phyloP scores from a whole-genome alignment of 2,329 filamentous ascomycete species.

The Aspergillus persii region DNA sequence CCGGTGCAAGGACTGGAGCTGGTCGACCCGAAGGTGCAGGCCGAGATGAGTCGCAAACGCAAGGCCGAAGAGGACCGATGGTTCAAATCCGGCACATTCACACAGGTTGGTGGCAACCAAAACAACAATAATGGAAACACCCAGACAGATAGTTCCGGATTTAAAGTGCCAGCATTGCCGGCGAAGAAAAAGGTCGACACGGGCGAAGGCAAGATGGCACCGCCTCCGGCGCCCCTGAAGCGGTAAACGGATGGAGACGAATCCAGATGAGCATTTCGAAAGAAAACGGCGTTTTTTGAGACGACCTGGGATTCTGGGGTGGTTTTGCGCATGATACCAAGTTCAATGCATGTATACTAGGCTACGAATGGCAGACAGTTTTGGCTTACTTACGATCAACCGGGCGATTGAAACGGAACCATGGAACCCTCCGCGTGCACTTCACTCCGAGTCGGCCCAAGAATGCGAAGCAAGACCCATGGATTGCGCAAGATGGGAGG shows the following conservation, averaged over 20 bases:
- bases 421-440: background rate
- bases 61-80: constrained; percentile 93
- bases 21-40: constrained; percentile 86
- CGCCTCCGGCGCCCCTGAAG: constrained; percentile 36
- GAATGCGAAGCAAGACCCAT: background rate
- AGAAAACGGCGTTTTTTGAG: background rate
- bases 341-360: constrained; percentile 9
- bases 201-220: constrained; percentile 56
- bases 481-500: background rate
- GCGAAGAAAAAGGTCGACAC: constrained; percentile 70
- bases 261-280: background rate
- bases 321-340: constrained; percentile 25
- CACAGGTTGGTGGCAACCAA: constrained; percentile 63
- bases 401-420: background rate
- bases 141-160: constrained; percentile 58
- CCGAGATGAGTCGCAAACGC: constrained; percentile 82
- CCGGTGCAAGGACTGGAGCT: constrained; percentile 92
- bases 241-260: constrained; percentile 12
- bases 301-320: background rate
- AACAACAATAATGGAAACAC: constrained; percentile 21
- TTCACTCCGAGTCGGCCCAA: background rate
- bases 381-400: background rate
- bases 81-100: constrained; percentile 98
- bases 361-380: background rate
- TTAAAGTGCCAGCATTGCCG: constrained; percentile 79